Base-by-base conservation (phyloP, 148 eudicot species). In the Bassia scoparia region DNA sequence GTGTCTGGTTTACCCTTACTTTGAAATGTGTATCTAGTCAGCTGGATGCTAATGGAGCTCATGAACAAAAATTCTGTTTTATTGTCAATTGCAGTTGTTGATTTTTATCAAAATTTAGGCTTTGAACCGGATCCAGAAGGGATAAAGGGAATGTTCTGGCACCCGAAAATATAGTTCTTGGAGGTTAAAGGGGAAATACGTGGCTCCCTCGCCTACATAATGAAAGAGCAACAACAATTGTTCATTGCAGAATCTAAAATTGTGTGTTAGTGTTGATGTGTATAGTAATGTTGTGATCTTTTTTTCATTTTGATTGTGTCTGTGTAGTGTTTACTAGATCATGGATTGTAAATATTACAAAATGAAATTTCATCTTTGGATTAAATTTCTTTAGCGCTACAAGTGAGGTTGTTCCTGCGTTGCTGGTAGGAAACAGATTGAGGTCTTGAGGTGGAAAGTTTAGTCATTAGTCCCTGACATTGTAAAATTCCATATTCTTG, bases 101-200 rank as follows among this genome's bases (percentile, higher is more conserved):
- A 94, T 12, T 94, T 94, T 84, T 94, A 94, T 76, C 82, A 50
- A 70, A 89, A 89, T 73, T 76, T 94, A 78, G 98, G 98, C 33
- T 94, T 94, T 74, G 83, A 94, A 76, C 82, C 97, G 30, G 98
- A 94, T 77, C 98, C 98, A 1, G 97, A 94, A 75, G 98, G 98
- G 83, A 94, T 94, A 29, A 94, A 91, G 80, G 98, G 98, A 46
- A 94, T 94, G 98, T 94, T 94, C 75, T 94, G 98, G 98, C 90
- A 91, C 79, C 97, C 98, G 4, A 88, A 77, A 77, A 85, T 82
- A 37, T 81, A 74, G 78, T 41, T 58, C 33, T 58, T 30, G n/a
- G 27, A 27, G 41, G 5, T 49, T 1, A 3, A 68, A 41, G 52
- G 69, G 17, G 53, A 13, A 33, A 59, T 30, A 20, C 41, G 15